Conservation (phyloP, 352 stramenopile species). For the Saprolegnia parasitica region DNA sequence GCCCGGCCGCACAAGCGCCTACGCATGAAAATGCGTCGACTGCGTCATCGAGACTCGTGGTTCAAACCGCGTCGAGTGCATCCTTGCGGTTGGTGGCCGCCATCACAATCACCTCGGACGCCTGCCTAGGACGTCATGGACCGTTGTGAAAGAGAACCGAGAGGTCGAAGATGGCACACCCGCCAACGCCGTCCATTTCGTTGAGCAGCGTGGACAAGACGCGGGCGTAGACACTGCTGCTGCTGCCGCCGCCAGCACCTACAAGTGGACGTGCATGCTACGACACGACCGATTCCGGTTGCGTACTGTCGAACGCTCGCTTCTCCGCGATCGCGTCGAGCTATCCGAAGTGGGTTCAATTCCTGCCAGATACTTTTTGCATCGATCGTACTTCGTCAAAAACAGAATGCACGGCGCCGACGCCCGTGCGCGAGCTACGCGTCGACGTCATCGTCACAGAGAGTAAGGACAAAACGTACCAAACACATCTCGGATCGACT, state of each 20-base stretch:
- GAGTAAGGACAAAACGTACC: conserved; percentile 36
- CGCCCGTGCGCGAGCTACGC: conserved; percentile 55
- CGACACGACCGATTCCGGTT: too few species aligned
- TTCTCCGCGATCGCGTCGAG: conserved; percentile 80
- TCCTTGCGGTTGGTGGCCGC: conserved; percentile 69
- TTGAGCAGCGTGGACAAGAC: conserved; percentile 82
- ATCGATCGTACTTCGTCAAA: conserved; percentile 48
- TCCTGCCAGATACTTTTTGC: conserved; percentile 16
- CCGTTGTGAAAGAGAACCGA: neutral
- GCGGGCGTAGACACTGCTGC: conserved; percentile 60
- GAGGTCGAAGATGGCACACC: neutral
- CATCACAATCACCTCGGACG: conserved; percentile 53
- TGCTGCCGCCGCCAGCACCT: conserved; percentile 36
- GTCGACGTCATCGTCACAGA: neutral
- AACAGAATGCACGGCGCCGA: conserved; percentile 75
- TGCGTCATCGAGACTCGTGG: neutral
- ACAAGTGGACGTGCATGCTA: too few species aligned
- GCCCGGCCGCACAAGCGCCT: conserved; percentile 62
- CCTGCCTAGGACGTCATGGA: conserved; percentile 18
- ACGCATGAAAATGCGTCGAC: neutral
- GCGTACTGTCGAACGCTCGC: conserved; percentile 45
- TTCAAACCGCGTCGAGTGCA: conserved; percentile 45
- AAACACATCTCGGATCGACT: conserved; percentile 73
- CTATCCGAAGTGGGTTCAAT: conserved; percentile 8
- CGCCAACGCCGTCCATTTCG: conserved; percentile 77